Evolutionary conservation across 2,329 filamentous ascomycete species (phyloP).

Genomic region (Aschersonia sp.): DNA sequence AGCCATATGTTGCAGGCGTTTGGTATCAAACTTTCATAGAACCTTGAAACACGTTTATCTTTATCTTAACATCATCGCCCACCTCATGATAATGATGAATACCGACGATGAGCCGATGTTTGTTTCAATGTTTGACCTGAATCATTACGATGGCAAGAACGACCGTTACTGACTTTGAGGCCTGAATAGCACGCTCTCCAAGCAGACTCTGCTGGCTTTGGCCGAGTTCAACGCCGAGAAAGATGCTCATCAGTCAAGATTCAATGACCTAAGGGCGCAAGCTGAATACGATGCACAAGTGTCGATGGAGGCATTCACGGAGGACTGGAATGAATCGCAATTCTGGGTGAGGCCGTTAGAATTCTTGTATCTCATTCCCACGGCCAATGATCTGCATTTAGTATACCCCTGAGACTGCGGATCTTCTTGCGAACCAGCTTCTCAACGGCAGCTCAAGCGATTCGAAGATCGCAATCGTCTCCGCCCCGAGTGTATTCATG

Average conservation of each 20-base stretch:
- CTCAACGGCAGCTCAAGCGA: constrained; percentile 43
- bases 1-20: no score
- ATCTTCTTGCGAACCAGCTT: constrained; percentile 46
- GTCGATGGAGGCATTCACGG: constrained; percentile 56
- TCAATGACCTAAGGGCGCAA: constrained; percentile 50
- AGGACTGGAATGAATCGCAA: constrained; percentile 74
- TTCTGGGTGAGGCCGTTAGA: constrained; percentile 50
- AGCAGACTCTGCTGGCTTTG: constrained; percentile 51
- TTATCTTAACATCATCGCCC: no score
- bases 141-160: no score
- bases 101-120: no score
- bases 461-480: constrained; percentile 53
- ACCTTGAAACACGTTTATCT: no score
- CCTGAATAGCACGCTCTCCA: constrained; percentile 36
- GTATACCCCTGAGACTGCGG: constrained; percentile 62
- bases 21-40: no score
- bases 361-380: background rate
- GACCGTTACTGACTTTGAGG: no score
- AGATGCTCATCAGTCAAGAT: constrained; percentile 49
- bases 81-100: no score
- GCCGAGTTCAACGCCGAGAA: constrained; percentile 62
- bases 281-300: constrained; percentile 38
- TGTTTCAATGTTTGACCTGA: no score
- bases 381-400: constrained; percentile 12
- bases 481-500: constrained; percentile 64